Evolutionary conservation across 208 protist species (phyloP).

Genomic region (Trypanosoma boissoni): DNA sequence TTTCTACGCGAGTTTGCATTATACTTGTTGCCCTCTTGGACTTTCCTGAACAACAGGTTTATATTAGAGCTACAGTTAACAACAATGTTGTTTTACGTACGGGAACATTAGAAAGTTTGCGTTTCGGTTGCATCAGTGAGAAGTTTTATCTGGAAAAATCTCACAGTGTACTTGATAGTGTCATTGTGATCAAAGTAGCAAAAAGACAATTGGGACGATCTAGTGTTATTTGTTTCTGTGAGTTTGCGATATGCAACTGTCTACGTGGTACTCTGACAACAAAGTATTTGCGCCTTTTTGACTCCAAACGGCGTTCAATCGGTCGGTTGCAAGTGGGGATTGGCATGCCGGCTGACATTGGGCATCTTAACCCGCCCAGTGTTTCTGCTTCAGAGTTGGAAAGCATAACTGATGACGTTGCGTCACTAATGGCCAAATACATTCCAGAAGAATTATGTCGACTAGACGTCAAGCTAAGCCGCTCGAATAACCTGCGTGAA

Average conservation of each 20-base stretch:
- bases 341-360: slow-evolving; percentile 26
- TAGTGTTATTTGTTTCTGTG: slow-evolving; percentile 46
- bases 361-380: neutral
- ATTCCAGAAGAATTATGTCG: slow-evolving; percentile 56
- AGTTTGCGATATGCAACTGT: slow-evolving; percentile 57
- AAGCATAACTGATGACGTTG: slow-evolving; percentile 64
- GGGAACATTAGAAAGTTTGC: neutral
- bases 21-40: slow-evolving; percentile 6
- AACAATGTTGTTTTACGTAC: slow-evolving; percentile 19
- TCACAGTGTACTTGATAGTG: slow-evolving; percentile 1
- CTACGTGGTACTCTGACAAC: slow-evolving; percentile 23
- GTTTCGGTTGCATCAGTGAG: slow-evolving; percentile 9
- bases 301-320: slow-evolving; percentile 43
- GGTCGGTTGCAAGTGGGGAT: slow-evolving; percentile 54
- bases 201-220: slow-evolving; percentile 24
- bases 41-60: slow-evolving; percentile 15
- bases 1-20: neutral
- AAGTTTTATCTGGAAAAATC: slow-evolving; percentile 18
- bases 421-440: slow-evolving; percentile 59
- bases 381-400: slow-evolving; percentile 20
- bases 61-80: slow-evolving; percentile 19
- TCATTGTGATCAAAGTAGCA: slow-evolving; percentile 60
- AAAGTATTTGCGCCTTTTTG: slow-evolving; percentile 60
- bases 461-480: slow-evolving; percentile 48
- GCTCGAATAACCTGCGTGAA: slow-evolving; percentile 32